Evolutionary conservation across 768 basidiomycete species (phyloP), one percentile per base, ranked within the genome.

Genomic region (Psilocybe cubensis): DNA sequence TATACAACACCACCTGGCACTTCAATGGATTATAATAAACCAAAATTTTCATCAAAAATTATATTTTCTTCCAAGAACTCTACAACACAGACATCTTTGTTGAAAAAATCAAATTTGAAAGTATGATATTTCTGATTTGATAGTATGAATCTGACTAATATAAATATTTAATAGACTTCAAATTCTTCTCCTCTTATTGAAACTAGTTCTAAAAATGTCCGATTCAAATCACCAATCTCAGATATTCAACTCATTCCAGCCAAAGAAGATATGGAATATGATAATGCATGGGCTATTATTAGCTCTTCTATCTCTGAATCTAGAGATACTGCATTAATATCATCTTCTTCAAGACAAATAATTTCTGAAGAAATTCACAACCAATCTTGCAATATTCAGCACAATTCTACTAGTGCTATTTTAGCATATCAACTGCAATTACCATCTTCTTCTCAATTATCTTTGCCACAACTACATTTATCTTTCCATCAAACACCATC

Each of bases 141-240:
- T 1, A 38, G 5, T 14, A 5, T 4, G 5, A 4, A 8, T 38
- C n/a, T n/a, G n/a, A 38, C n/a, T 38, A 11, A 38, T 11, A 14
- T 38, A 38, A 11, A 38, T 14, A 38, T 14, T 14, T 10, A 14
- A 38, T 17, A 38, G 35, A 38, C 35, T 25, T 25, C 25, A 63
- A 57, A 18, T 29, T 24, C 12, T 21, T 38, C 35, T 4, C n/a
- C 14, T 38, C 35, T 14, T 14, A 38, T 17, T 14, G 14, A 33
- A n/a, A n/a, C n/a, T 33, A 33, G 8, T 10, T n/a, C 35, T 14
- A 38, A 27, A 14, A 57, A 29, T 23, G 59, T 63, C 20, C 58
- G 50, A 56, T 63, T 59, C 59, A 40, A 49, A 21, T 35, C 53
- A 35, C 62, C 62, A 10, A 42, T 63, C 5, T 60, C 56, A 50